Base-by-base conservation (phyloP, 108 stramenopile genomes). In the Cyclotella atomus region DNA sequence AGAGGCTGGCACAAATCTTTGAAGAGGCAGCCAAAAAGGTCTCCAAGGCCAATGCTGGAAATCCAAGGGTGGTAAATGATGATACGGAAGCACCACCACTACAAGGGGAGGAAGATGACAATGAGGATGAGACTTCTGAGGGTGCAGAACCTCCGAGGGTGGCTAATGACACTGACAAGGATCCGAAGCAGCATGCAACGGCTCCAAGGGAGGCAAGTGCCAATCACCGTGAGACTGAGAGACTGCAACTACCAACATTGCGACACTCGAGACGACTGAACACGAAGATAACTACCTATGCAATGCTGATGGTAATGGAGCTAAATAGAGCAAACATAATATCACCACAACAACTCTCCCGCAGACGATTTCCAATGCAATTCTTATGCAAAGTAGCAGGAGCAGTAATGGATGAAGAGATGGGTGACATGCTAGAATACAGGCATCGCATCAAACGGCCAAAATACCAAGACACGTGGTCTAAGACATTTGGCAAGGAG, bases 361-460 rank as follows among this genome's bases (percentile, higher is more conserved):
- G 2, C 19, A 12, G 10, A 20, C 29, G 16, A 27, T 32, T 30
- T 8, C 57, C 57, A 59, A 32, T 33, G 14, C 57, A 59, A 6
- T 17, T 59, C 1, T 15, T 59, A 17, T 34, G 9, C 32, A 33
- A 6, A 35, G 6, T 59, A 1, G 33, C 33, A 59, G 57, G 57
- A 32, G 57, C 16, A 17, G 57, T 59, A 9, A 59, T 59, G 29
- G 57, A 59, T 9, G 9, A 59, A 19, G 57, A 59, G 1, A 32
- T 32, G 16, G 57, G 57, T 3, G 33, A 59, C 16, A 59, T 59
- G 55, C 27, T 56, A 6, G 55, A 56, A 56, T 56, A 56, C 55
- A 24, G 27, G 6, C 55, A 56, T 6, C 55, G 24, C 4, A 25
- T 56, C 5, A 29, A 30, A 27, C 3, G 6, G 3, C 29, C 29